Percentiles rank a stretch among this genome's conserved stretches.
These are phyloP conservation scores for Pholiota adiposa DNA, from an alignment of 1,284 basidiomycete genomes.

Conservation along the genomic window DNA sequence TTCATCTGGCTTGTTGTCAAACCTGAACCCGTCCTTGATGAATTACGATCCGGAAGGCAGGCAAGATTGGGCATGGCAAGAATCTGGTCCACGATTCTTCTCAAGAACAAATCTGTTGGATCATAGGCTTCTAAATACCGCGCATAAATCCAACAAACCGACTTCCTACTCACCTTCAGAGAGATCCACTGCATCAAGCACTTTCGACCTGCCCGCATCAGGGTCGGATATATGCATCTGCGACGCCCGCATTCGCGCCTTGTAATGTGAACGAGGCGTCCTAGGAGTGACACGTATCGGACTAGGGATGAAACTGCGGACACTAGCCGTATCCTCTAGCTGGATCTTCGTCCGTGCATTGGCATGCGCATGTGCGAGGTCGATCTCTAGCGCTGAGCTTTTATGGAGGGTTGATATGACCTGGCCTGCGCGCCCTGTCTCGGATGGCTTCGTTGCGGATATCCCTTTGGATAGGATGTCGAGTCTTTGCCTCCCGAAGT, in stretches of 20 bases:
- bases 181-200: slow-evolving; percentile 42
- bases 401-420: not conserved
- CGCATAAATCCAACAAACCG: slow-evolving; percentile 4
- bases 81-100: slow-evolving; percentile 45
- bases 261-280: slow-evolving; percentile 24
- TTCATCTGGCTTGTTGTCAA: no score
- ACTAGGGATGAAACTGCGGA: slow-evolving; percentile 29
- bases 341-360: slow-evolving; percentile 29
- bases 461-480: slow-evolving; percentile 49
- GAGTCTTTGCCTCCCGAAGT: slow-evolving; percentile 60
- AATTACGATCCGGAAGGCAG: slow-evolving; percentile 32
- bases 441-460: slow-evolving; percentile 14
- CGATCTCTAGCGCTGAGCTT: slow-evolving; percentile 12
- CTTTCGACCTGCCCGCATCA: slow-evolving; percentile 30
- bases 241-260: not conserved
- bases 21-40: not conserved
- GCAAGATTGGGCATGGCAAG: slow-evolving; percentile 50
- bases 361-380: slow-evolving; percentile 44
- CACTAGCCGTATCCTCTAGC: not conserved
- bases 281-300: slow-evolving; percentile 27
- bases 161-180: slow-evolving; percentile 43
- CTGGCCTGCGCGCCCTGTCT: not conserved
- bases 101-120: slow-evolving; percentile 40
- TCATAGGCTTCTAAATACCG: slow-evolving; percentile 3
- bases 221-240: slow-evolving; percentile 27